Evolutionary conservation across 305 asterid genomes (phyloP), one percentile per base, ranked within the genome.

Genomic region (Fraxinus nigra): DNA sequence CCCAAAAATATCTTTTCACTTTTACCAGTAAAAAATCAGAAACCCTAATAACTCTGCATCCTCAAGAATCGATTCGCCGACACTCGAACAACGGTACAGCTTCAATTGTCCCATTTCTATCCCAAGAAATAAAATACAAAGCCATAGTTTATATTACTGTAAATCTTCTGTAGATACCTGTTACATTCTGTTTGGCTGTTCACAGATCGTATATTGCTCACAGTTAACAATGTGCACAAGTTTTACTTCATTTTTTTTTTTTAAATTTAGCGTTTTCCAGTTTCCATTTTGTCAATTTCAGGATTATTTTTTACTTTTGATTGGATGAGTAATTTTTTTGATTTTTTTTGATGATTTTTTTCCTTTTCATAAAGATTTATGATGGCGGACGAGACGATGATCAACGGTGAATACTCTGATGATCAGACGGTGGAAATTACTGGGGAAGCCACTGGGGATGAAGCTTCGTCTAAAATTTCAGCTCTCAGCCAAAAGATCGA

Each of bases 331-430:
- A 54, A 33, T 80, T 20, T 38, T 72, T 9, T 48, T 24, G 26
- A 24, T 24, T 24, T 24, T 0, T 24, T 24, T 24, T 24, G 26
- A 24, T 24, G 5, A 63, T 72, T 16, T 9, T 7, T 59, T 11
- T 43, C 43, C 46, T 2, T 13, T 30, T 63, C 61, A 43, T 85
- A 89, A 92, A 88, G 79, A 81, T 79, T 61, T 78, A 13, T 76
- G 69, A 92, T 90, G 97, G 95, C 94, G 59, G 97, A 91, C n/a
- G 90, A 86, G 77, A 43, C 88, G 20, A 69, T 75, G 74, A 82
- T 56, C 84, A 86, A 88, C 80, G 97, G 93, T 54, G 91, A 88
- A 63, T 84, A 84, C 79, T 76, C 87, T 63, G 94, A 84, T 56
- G 94, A 84, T 86, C 90, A 74, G 85, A 32, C 89, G 69, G 89